Evolutionary conservation across 129 eudicot genomes (phyloP).

Genomic region (Pulicaria dysenterica): DNA sequence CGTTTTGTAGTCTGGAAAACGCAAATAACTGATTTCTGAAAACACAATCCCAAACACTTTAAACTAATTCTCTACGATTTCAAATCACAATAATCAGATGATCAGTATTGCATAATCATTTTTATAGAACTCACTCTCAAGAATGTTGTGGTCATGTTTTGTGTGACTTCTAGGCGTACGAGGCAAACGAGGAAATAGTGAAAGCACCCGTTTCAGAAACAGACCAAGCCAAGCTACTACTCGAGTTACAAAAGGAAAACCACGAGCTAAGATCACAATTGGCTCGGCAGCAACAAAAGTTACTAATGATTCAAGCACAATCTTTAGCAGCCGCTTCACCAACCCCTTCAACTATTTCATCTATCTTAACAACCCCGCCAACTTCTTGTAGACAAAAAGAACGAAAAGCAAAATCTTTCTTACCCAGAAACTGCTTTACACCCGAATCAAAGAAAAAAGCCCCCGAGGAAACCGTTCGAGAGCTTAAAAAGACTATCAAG

Average conservation of each 20-base stretch:
- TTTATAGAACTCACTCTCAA: neutral
- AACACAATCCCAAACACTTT: too few relatives aligned
- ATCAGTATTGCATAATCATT: neutral
- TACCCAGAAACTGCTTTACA: constrained; percentile 57
- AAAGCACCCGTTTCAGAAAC: constrained; percentile 52
- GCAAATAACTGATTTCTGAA: too few relatives aligned
- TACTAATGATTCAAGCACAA: constrained; percentile 65
- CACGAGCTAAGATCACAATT: constrained; percentile 71
- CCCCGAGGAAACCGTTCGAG: constrained; percentile 48
- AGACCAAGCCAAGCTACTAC: constrained; percentile 74
- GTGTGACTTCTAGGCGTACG: constrained; percentile 47
- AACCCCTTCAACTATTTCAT: constrained; percentile 56
- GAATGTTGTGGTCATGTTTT: neutral
- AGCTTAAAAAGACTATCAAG: constrained; percentile 58
- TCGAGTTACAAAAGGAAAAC: constrained; percentile 82
- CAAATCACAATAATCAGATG: too few relatives aligned
- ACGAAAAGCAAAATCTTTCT: constrained; percentile 54
- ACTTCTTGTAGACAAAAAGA: constrained; percentile 53
- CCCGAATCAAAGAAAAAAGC: constrained; percentile 66
- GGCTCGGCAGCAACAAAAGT: constrained; percentile 77
- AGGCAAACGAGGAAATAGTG: constrained; percentile 60
- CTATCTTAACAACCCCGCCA: constrained; percentile 61
- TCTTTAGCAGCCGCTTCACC: constrained; percentile 73
- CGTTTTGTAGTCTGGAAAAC: too few relatives aligned
- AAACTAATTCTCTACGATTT: too few relatives aligned